These are phyloP conservation scores for Neonectria coccinea DNA, from an alignment of 2,329 filamentous ascomycete species.

Conservation along the genomic window DNA sequence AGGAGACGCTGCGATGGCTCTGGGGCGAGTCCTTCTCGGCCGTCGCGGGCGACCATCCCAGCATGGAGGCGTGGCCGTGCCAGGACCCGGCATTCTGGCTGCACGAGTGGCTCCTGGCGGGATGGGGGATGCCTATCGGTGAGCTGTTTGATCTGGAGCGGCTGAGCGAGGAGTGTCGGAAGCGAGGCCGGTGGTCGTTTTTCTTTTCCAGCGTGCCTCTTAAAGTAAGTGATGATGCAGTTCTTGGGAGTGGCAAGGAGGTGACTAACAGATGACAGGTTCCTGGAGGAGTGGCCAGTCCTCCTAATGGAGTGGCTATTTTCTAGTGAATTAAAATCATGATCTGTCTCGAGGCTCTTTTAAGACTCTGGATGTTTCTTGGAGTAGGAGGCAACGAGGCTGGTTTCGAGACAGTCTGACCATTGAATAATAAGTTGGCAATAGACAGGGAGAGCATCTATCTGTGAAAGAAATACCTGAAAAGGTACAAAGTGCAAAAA, in stretches of 20 bases:
- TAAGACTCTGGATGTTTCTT: background rate
- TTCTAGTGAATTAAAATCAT: background rate
- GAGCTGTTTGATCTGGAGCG: constrained; percentile 52
- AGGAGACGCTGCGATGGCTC: constrained; percentile 65
- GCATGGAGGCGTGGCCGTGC: constrained; percentile 62
- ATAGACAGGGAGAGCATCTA: background rate
- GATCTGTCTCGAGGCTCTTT: background rate
- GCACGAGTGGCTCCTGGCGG: constrained; percentile 61
- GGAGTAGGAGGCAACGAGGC: background rate
- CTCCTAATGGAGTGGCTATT: constrained; percentile 23
- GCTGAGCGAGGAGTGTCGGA: constrained; percentile 62
- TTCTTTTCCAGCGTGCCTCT: constrained; percentile 62
- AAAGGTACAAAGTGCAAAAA: constrained; percentile 5
- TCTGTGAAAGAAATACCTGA: background rate
- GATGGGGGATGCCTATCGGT: constrained; percentile 60
- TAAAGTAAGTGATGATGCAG: constrained; percentile 44
- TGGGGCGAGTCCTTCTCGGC: constrained; percentile 69
- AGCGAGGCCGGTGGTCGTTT: constrained; percentile 60
- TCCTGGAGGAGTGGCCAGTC: constrained; percentile 24
- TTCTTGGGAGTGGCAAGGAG: background rate
- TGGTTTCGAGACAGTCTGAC: too few relatives aligned
- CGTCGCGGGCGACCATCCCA: constrained; percentile 66
- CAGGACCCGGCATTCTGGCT: constrained; percentile 46
- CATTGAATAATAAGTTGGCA: too few relatives aligned
- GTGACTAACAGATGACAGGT: constrained; percentile 12